phyloP scores from a whole-genome alignment of 2,329 filamentous ascomycete genomes.

The Arachnomyces sp. region DNA sequence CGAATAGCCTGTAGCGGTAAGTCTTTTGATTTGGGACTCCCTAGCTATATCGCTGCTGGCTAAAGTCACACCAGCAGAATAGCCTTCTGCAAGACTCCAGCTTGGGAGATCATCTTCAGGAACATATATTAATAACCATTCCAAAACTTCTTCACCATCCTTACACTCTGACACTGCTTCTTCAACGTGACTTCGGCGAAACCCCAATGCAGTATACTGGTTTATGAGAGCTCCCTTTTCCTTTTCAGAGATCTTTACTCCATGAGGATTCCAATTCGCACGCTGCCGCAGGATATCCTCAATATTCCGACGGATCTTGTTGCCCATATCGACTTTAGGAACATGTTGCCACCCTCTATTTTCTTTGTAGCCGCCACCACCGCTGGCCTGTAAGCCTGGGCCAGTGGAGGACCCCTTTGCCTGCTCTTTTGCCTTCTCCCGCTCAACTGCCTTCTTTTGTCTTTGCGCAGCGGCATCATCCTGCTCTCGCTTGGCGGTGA shows the following conservation, averaged over 20 bases:
- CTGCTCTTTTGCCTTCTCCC: conserved; percentile 49
- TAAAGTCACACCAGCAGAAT: conserved; percentile 81
- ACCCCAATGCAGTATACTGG: conserved; percentile 71
- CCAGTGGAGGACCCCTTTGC: conserved; percentile 56
- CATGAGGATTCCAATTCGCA: conserved; percentile 81
- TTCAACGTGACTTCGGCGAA: conserved; percentile 79
- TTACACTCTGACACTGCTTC: conserved; percentile 84
- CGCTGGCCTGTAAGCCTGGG: conserved; percentile 36
- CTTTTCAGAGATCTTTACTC: conserved; percentile 53
- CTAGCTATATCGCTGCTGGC: conserved; percentile 72
- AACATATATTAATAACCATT: conserved; percentile 95
- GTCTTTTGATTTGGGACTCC: conserved; percentile 73
- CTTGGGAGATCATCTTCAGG: conserved; percentile 92
- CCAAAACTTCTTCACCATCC: conserved; percentile 82
- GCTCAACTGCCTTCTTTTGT: conserved; percentile 72
- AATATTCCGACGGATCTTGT: conserved; percentile 67
- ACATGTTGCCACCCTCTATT: conserved; percentile 74
- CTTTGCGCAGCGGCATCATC: conserved; percentile 68
- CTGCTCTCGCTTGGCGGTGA: conserved; percentile 68
- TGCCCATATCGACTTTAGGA: conserved; percentile 89
- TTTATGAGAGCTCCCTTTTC: conserved; percentile 57
- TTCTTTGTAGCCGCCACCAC: conserved; percentile 26
- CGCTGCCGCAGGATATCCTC: conserved; percentile 72
- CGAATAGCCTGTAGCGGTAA: conserved; percentile 78
- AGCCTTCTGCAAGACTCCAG: conserved; percentile 87